Evolutionary conservation across 768 basidiomycete species (phyloP).

Genomic region (Boletus pseudopeckii): DNA sequence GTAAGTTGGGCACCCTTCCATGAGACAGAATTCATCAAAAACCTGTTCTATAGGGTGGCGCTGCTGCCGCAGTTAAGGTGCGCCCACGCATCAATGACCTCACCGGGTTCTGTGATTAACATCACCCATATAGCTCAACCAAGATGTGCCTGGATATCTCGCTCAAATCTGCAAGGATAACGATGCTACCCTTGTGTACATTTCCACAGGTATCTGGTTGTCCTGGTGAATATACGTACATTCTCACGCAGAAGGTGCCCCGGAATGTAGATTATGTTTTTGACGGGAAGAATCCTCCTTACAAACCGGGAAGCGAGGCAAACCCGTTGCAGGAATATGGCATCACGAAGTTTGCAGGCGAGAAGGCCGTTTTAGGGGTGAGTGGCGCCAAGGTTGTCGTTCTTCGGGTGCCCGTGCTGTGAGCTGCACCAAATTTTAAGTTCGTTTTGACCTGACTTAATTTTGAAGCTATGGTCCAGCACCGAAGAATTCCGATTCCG

Average conservation of each 20-base stretch:
- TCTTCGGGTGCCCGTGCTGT: slow-evolving; percentile 91
- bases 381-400: slow-evolving; percentile 58
- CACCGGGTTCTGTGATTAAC: background rate
- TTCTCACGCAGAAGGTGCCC: slow-evolving; percentile 9
- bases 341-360: slow-evolving; percentile 81
- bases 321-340: slow-evolving; percentile 92
- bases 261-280: slow-evolving; percentile 81
- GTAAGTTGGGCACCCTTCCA: slow-evolving; percentile 37
- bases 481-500: slow-evolving; percentile 80
- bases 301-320: slow-evolving; percentile 65
- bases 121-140: slow-evolving; percentile 62
- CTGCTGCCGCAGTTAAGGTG: slow-evolving; percentile 63
- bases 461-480: slow-evolving; percentile 79
- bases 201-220: slow-evolving; percentile 68
- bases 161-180: slow-evolving; percentile 61
- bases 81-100: slow-evolving; percentile 9
- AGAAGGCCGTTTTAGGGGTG: slow-evolving; percentile 66
- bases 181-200: slow-evolving; percentile 76
- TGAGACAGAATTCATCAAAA: background rate
- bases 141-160: slow-evolving; percentile 67
- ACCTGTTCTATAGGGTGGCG: slow-evolving; percentile 42
- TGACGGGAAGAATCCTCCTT: slow-evolving; percentile 89
- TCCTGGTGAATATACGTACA: background rate
- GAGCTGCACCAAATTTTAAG: slow-evolving; percentile 20
- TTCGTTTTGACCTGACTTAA: background rate